Evolutionary conservation across 192 early-diverging fungal species (phyloP).

Genomic region (Backusella psychrophila): DNA sequence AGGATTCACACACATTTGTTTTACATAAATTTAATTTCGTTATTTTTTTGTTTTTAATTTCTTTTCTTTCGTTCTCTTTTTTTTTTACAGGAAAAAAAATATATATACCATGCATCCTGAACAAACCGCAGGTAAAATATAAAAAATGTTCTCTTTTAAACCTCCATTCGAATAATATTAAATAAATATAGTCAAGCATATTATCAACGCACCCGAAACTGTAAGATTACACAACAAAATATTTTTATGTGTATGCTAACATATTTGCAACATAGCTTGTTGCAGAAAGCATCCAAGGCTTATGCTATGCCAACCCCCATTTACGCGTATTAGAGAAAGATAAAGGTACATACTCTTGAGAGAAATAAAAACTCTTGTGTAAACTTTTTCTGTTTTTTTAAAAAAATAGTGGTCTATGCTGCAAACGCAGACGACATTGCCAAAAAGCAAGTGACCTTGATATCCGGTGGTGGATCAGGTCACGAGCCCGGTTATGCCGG

Average conservation of each 20-base stretch:
- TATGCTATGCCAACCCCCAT: conserved; percentile 58
- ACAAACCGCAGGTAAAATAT: neutral
- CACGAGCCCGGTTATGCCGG: conserved; percentile 86
- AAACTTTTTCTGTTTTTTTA: neutral
- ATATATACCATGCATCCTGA: neutral
- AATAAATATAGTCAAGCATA: conserved; percentile 8
- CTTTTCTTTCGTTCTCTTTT: neutral
- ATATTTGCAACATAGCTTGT: conserved; percentile 41
- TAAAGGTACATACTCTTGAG: conserved; percentile 36
- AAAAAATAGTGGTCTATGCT: conserved; percentile 53
- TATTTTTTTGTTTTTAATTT: neutral
- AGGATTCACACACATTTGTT: neutral
- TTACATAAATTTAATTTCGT: neutral
- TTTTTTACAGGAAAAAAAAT: neutral
- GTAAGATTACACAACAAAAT: neutral
- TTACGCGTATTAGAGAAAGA: conserved; percentile 53
- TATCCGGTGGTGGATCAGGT: conserved; percentile 82
- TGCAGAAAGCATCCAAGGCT: conserved; percentile 56
- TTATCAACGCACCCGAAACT: conserved; percentile 5
- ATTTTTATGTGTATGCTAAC: neutral
- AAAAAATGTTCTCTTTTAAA: neutral
- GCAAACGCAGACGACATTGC: conserved; percentile 51
- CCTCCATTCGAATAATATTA: neutral
- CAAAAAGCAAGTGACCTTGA: conserved; percentile 65
- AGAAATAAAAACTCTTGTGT: neutral